phyloP scores from a whole-genome alignment of 192 early-diverging fungal species.

The Coemansia sp. region DNA sequence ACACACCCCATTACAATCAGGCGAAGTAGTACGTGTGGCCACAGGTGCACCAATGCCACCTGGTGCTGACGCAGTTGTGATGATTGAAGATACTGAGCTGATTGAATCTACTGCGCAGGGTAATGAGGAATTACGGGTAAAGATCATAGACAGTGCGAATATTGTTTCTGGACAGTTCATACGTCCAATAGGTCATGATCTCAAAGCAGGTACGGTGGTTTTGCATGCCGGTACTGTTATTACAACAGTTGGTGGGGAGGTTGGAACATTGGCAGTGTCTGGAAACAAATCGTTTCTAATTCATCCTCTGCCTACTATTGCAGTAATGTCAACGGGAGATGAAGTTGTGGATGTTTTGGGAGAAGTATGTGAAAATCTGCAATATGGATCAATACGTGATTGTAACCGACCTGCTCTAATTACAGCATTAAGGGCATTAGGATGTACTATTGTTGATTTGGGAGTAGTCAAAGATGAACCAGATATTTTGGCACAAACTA shows the following conservation, averaged over 20 bases:
- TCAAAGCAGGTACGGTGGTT: constrained; percentile 62
- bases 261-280: constrained; percentile 78
- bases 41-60: constrained; percentile 85
- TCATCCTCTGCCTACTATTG: constrained; percentile 65
- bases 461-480: constrained; percentile 74
- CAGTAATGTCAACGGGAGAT: constrained; percentile 86
- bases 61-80: constrained; percentile 88
- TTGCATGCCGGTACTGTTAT: constrained; percentile 59
- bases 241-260: constrained; percentile 74
- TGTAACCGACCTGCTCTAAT: constrained; percentile 80
- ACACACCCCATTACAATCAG: constrained; percentile 44
- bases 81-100: constrained; percentile 91
- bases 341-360: constrained; percentile 68
- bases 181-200: constrained; percentile 78
- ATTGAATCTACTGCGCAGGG: constrained; percentile 41
- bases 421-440: constrained; percentile 59
- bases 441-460: constrained; percentile 69
- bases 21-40: constrained; percentile 73
- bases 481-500: constrained; percentile 53
- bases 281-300: constrained; percentile 65
- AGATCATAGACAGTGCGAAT: constrained; percentile 13
- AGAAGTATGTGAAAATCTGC: background rate
- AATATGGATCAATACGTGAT: constrained; percentile 73
- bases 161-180: constrained; percentile 65
- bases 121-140: constrained; percentile 53